Base-by-base conservation (phyloP, 2,329 filamentous ascomycete species). In the Blastomyces emzantsi region DNA sequence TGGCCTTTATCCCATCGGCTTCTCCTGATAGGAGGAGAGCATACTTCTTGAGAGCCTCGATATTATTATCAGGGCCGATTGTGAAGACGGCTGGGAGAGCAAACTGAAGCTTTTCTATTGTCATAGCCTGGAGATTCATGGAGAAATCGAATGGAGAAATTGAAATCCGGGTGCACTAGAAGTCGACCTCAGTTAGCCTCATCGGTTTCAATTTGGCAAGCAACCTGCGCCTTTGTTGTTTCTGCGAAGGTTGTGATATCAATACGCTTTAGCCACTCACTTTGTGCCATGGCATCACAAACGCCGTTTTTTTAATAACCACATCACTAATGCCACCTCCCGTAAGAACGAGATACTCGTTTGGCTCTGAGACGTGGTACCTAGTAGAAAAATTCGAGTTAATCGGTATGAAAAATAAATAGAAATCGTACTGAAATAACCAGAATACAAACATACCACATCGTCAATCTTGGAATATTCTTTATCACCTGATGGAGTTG, bases 341-440 rank as follows among this genome's bases (percentile, higher is more conserved):
- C 70, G 90, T 94, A 70, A 94, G 85, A 81, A 90, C 90, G 76
- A 95, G 88, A 82, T 94, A 95, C 78, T 91, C 85, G 77, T 92
- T 89, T 36, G 90, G 87, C 63, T 85, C 84, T 25, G 89, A 87
- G 67, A 91, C 83, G 74, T 82, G 84, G 77, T 88, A 90, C 69
- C 83, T 83, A 80, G 83, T 33, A 54, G 47, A 41, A 56, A 51
- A 28, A 43, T 61, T 39, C 3, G 19, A 17, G 43, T 60, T 45
- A 60, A 47, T 22, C 17, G 2, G 2, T 0, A 47, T 60, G 22
- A 60, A 47, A 15, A 19, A 33, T 5, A 30, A 56, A 9, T n/a
- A n/a, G 30, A 28, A 11, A 47, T 45, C 33, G 25, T 13, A 36
- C 8, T 33, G 28, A n/a, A 36, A 36, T 7, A 55, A 55, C 15